Base-by-base conservation (phyloP, 106 monocot species). In the Gastrodia elata region DNA sequence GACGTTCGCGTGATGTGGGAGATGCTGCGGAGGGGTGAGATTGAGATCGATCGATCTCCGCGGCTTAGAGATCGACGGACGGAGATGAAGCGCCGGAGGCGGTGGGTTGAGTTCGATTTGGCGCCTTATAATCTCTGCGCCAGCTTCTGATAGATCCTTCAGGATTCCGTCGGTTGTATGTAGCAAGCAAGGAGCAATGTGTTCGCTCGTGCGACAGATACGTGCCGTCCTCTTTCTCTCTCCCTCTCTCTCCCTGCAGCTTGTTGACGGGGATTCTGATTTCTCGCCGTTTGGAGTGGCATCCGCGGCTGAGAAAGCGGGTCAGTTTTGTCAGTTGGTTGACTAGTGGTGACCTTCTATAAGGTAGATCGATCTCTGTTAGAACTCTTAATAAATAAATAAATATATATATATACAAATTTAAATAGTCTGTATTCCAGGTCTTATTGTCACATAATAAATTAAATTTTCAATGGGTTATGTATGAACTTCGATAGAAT, bases 1-100 rank as follows among this genome's bases (percentile, higher is more conserved):
- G 82, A 82, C 42, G 77, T 82, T 38, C 82, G 58, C 36, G 77
- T 82, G 69, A 82, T 82, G 82, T 82, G 82, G 82, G 82, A 82
- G 67, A 82, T 82, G 77, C 74, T 82, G 58, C 67, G 77, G 52
- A 67, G 59, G 41, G n/a, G 37, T 27, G 71, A 78, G 20, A 32
- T 44, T 14, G 65, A n/a, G 44, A 10, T 46, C 18, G 43, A 13
- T 13, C 5, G 36, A 1, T 40, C 13, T 64, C 65, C 44, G 43
- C 16, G 67, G 43, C 6, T n/a, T 7, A 24, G n/a, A 8, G 26
- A 30, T 8, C 28, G 30, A 10, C 42, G 15, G 65, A 1, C n/a
- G n/a, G n/a, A 2, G 38, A 9, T 5, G 2, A 32, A 38, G 75
- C 64, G 33, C 30, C 28, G 33, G 10, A 8, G 28, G 16, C 39